Conservation (phyloP, 768 basidiomycete genomes). For the Hypholoma fasciculare region DNA sequence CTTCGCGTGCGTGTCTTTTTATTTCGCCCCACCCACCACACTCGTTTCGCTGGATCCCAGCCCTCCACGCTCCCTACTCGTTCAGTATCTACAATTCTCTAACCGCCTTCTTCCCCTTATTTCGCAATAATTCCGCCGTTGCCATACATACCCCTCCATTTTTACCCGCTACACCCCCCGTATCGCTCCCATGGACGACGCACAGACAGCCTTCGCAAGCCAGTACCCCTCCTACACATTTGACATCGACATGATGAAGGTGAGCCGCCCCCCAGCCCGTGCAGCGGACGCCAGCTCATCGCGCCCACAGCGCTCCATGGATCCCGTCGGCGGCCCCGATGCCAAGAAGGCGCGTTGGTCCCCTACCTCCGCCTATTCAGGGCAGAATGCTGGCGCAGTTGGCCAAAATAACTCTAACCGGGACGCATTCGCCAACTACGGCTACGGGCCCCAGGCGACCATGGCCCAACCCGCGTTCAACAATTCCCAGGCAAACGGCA, state of each 20-base stretch:
- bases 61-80: conserved; percentile 56
- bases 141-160: conserved; percentile 47
- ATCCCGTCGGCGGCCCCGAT: conserved; percentile 77
- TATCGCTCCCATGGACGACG: conserved; percentile 65
- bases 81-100: conserved; percentile 47
- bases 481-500: conserved; percentile 44
- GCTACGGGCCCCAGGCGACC: conserved; percentile 76
- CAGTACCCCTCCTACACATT: conserved; percentile 74
- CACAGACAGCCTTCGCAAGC: conserved; percentile 65
- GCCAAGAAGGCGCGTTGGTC: conserved; percentile 92
- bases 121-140: conserved; percentile 47
- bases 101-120: conserved; percentile 45
- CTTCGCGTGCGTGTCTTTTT: conserved; percentile 40
- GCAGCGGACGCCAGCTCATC: conserved; percentile 5
- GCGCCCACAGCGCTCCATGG: conserved; percentile 74
- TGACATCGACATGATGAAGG: conserved; percentile 95
- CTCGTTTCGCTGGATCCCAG: conserved; percentile 39
- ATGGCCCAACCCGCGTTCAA: conserved; percentile 57
- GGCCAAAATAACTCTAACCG: conserved; percentile 41
- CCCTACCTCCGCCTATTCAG: conserved; percentile 54
- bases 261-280: conserved; percentile 25
- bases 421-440: conserved; percentile 84
- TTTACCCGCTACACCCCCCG: conserved; percentile 26
- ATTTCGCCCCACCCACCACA: conserved; percentile 42
- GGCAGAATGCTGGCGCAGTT: conserved; percentile 34